Conservation (phyloP, 1,284 basidiomycete genomes). For the Coniophora puteana region DNA sequence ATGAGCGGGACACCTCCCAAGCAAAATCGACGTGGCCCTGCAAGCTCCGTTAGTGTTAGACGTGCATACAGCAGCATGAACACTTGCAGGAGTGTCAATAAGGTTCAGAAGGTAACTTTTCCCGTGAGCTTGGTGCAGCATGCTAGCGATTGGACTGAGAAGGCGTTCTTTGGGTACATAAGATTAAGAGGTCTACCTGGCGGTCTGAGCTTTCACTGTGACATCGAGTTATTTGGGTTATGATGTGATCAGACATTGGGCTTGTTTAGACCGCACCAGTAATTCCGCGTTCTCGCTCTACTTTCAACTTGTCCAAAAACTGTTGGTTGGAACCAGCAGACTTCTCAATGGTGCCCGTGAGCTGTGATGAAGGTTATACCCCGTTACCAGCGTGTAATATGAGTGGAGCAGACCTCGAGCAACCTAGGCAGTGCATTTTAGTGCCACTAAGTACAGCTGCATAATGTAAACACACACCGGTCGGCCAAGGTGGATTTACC, state of each 20-base stretch:
- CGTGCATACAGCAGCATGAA: conserved; percentile 1
- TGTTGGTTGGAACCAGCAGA: conserved; percentile 76
- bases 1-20: conserved; percentile 92
- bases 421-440: conserved; percentile 38
- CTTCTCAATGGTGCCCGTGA: conserved; percentile 83
- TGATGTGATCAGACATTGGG: neutral
- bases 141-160: conserved; percentile 42
- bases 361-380: conserved; percentile 38
- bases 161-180: neutral
- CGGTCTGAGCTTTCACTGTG: conserved; percentile 91
- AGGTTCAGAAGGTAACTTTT: conserved; percentile 83
- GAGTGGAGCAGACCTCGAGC: conserved; percentile 51
- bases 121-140: conserved; percentile 63
- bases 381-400: conserved; percentile 1
- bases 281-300: conserved; percentile 93
- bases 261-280: conserved; percentile 55
- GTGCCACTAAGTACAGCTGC: neutral
- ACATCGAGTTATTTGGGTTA: conserved; percentile 36
- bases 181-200: conserved; percentile 48
- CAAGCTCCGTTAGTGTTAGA: conserved; percentile 1
- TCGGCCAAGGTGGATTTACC: conserved; percentile 94
- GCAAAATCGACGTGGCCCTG: conserved; percentile 95
- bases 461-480: conserved; percentile 39
- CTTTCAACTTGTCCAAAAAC: conserved; percentile 94
- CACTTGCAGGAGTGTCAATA: conserved; percentile 86